Evolutionary conservation across 176 grass and related monocot genomes (phyloP).

Genomic region (Guadua angustifolia): DNA sequence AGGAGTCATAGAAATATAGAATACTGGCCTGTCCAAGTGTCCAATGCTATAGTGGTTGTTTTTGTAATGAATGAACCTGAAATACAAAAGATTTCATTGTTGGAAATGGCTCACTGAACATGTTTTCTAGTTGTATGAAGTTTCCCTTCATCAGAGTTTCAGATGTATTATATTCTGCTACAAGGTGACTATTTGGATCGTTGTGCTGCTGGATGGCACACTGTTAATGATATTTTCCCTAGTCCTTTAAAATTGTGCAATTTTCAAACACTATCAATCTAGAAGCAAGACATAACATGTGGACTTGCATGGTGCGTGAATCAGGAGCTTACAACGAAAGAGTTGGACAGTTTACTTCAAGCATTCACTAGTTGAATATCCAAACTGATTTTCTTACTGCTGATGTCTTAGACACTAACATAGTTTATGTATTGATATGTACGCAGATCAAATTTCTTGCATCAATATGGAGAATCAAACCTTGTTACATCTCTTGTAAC

Average conservation of each 20-base stretch:
- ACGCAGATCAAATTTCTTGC: not conserved
- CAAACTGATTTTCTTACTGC: not conserved
- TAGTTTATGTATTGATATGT: not conserved
- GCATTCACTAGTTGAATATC: not conserved
- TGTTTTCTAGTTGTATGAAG: not conserved
- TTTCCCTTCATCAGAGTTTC: not conserved
- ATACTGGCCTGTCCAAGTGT: not conserved
- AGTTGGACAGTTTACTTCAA: not conserved
- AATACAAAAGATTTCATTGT: not conserved
- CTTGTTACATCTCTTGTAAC: not conserved
- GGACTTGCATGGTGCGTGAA: not conserved
- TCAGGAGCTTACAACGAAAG: not conserved
- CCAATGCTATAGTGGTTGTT: not conserved
- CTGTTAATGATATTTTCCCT: not conserved
- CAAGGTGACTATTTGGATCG: not conserved
- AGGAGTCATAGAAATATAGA: not conserved
- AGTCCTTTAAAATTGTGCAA: not conserved
- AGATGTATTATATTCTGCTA: constrained; percentile 15
- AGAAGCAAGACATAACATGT: not conserved
- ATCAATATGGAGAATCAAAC: constrained; percentile 18
- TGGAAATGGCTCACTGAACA: constrained; percentile 22
- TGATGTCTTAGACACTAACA: not conserved
- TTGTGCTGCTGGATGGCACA: not conserved
- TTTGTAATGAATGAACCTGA: not conserved
- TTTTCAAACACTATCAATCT: not conserved